phyloP scores from a whole-genome alignment of 1,139 yeast species.

The Sugiyamaella xylanicola region DNA sequence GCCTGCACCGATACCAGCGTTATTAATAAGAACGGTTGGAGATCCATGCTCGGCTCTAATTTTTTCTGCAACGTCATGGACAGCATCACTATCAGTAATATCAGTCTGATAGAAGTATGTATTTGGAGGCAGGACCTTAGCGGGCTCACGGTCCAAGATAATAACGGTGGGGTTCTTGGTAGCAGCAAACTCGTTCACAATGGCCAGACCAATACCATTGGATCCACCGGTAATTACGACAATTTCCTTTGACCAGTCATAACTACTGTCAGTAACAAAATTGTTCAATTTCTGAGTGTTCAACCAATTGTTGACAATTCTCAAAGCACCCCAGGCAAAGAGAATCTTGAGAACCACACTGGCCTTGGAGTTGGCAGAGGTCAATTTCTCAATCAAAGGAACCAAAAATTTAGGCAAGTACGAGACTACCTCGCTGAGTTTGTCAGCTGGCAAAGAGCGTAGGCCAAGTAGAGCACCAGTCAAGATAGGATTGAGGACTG shows the following conservation, averaged over 20 bases:
- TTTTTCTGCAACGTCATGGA: conserved; percentile 40
- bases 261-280: conserved; percentile 2
- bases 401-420: not conserved
- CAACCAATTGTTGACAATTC: conserved; percentile 7
- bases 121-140: conserved; percentile 3
- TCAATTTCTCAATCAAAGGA: not conserved
- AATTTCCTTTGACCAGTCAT: conserved; percentile 16
- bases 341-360: not conserved
- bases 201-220: conserved; percentile 45
- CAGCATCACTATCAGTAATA: conserved; percentile 45
- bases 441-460: not conserved
- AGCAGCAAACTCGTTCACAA: conserved; percentile 40
- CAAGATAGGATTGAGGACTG: conserved; percentile 12
- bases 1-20: conserved; percentile 76
- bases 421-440: not conserved
- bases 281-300: conserved; percentile 7
- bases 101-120: conserved; percentile 59
- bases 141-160: conserved; percentile 19
- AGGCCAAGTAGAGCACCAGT: conserved; percentile 9
- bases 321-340: conserved; percentile 6
- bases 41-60: conserved; percentile 42
- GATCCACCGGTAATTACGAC: conserved; percentile 44
- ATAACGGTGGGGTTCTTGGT: conserved; percentile 35
- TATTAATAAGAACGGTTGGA: conserved; percentile 59
- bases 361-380: not conserved